These are phyloP conservation scores for Secale cereale DNA, from an alignment of 176 grass and related monocot genomes.

Conservation along the genomic window DNA sequence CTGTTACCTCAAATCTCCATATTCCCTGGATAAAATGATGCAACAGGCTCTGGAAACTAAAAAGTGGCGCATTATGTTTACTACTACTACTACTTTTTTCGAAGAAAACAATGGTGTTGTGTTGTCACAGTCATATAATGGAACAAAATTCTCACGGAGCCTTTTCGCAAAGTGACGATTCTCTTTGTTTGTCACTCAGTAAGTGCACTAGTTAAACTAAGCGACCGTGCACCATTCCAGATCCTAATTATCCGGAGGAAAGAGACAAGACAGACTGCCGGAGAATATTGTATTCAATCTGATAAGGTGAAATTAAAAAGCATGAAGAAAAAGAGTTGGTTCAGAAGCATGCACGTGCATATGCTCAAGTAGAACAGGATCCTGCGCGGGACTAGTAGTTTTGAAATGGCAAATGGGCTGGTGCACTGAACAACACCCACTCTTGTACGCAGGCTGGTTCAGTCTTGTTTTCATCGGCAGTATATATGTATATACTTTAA, in stretches of 20 bases:
- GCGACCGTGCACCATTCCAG: too few species aligned
- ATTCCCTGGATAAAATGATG: neutral
- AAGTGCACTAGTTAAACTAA: neutral
- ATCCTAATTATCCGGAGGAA: neutral
- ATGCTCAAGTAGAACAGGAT: neutral
- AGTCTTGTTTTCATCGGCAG: neutral
- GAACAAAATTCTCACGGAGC: too few species aligned
- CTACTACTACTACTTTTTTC: too few species aligned
- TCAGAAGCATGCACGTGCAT: neutral
- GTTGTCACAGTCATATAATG: neutral
- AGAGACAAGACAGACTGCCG: neutral
- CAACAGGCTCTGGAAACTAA: too few species aligned
- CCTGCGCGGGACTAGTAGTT: neutral
- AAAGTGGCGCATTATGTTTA: too few species aligned
- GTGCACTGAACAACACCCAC: neutral
- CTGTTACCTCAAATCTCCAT: neutral
- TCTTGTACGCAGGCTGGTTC: neutral
- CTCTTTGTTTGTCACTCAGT: neutral
- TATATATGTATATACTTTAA: too few species aligned
- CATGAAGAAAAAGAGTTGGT: neutral
- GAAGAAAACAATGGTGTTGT: neutral
- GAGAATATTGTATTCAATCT: conserved; percentile 3
- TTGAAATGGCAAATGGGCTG: neutral
- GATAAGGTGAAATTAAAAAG: neutral
- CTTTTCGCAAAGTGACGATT: neutral